Conservation (phyloP, 768 basidiomycete species). For the Boletus reticuloceps region DNA sequence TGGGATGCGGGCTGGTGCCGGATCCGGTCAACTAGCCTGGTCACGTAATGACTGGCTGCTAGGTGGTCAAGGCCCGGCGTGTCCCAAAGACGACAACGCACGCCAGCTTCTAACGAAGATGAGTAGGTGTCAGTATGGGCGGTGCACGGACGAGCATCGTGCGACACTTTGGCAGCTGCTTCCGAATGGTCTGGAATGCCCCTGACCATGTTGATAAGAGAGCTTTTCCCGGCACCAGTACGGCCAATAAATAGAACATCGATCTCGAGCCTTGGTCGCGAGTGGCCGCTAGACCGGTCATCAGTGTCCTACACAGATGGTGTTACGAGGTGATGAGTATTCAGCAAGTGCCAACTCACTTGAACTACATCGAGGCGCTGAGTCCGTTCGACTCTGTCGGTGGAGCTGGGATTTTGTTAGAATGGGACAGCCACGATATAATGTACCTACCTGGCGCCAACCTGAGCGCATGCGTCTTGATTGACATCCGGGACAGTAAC, state of each 20-base stretch:
- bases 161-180: not conserved
- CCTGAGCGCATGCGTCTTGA: not conserved
- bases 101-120: not conserved
- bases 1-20: not conserved
- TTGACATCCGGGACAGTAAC: not conserved
- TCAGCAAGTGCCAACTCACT: not conserved
- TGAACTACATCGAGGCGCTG: no score
- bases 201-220: not conserved
- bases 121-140: not conserved
- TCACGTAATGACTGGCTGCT: not conserved
- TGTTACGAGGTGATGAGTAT: not conserved
- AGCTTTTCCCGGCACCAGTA: not conserved
- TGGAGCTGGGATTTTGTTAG: not conserved
- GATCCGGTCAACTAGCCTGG: not conserved
- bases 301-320: not conserved
- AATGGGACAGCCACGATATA: not conserved
- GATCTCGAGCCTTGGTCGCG: not conserved
- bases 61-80: not conserved
- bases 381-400: not conserved
- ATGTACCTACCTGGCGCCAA: not conserved
- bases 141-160: not conserved
- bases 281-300: no score
- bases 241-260: not conserved
- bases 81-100: not conserved
- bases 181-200: not conserved